Conservation (phyloP, 352 stramenopile species). For the Elongisporangium undulatum region DNA sequence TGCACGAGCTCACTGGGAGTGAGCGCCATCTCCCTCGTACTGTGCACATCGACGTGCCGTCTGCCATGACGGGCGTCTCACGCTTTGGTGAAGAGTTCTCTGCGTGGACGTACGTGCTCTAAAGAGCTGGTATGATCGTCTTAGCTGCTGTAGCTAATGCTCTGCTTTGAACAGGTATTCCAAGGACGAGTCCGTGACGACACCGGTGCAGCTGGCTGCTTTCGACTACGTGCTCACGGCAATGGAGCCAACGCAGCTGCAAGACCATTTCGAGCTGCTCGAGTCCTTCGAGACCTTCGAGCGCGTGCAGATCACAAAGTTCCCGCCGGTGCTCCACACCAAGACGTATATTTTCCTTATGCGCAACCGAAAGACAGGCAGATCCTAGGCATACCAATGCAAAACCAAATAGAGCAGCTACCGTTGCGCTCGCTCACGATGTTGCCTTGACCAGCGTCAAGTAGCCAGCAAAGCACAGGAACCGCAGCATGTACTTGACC, state of each 20-base stretch:
- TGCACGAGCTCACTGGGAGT: slow-evolving; percentile 42
- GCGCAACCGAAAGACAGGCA: slow-evolving; percentile 26
- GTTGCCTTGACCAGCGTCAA: slow-evolving; percentile 29
- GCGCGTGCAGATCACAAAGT: slow-evolving; percentile 20
- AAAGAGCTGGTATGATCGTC: background rate
- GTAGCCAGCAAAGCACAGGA: slow-evolving; percentile 42
- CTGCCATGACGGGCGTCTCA: slow-evolving; percentile 94
- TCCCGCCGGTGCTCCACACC: slow-evolving; percentile 45
- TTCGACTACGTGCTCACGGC: slow-evolving; percentile 73
- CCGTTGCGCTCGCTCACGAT: background rate
- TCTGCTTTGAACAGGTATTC: slow-evolving; percentile 43
- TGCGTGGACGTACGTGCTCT: slow-evolving; percentile 48
- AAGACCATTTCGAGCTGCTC: slow-evolving; percentile 43
- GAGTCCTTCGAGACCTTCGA: slow-evolving; percentile 44
- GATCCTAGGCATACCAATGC: background rate
- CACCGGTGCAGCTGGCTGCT: slow-evolving; percentile 27
- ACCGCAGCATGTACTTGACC: slow-evolving; percentile 41
- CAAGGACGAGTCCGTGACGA: slow-evolving; percentile 63
- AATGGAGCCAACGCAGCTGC: slow-evolving; percentile 24
- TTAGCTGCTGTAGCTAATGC: background rate
- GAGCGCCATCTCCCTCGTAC: slow-evolving; percentile 25
- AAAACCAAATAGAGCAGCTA: background rate
- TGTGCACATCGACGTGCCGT: slow-evolving; percentile 91
- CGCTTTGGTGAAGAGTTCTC: slow-evolving; percentile 82
- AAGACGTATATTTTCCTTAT: slow-evolving; percentile 49